Percentiles rank a stretch among this genome's conserved stretches.
Evolutionary conservation across 2,329 filamentous ascomycete genomes (phyloP).

Genomic region (Lasiodiplodia citricola): DNA sequence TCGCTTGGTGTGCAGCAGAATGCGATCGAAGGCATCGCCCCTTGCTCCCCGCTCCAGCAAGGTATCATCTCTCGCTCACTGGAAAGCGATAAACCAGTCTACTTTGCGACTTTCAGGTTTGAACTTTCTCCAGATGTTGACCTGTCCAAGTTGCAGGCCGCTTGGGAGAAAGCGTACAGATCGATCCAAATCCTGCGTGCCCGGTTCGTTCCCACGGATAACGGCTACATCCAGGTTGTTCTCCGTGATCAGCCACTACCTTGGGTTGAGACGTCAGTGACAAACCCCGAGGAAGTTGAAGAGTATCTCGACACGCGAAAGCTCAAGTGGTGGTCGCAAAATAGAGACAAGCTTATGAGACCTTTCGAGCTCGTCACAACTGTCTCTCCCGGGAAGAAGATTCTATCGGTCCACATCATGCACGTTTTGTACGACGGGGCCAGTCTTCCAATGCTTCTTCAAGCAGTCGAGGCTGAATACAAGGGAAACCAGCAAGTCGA

Average conservation of each 20-base stretch:
- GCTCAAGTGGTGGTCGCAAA: conserved; percentile 60
- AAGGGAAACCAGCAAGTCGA: conserved; percentile 33
- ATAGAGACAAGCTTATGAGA: conserved; percentile 53
- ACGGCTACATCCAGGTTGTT: conserved; percentile 78
- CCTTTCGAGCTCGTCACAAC: conserved; percentile 61
- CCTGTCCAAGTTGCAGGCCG: conserved; percentile 54
- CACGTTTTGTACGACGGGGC: conserved; percentile 87
- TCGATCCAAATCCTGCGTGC: conserved; percentile 72
- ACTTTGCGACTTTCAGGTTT: conserved; percentile 79
- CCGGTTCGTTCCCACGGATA: conserved; percentile 71
- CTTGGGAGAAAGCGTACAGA: conserved; percentile 63
- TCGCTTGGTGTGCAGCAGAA: conserved; percentile 56
- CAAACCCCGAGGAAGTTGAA: conserved; percentile 40
- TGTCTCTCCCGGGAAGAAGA: conserved; percentile 33
- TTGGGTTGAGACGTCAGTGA: conserved; percentile 51
- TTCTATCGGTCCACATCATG: conserved; percentile 73
- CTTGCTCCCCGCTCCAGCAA: conserved; percentile 85
- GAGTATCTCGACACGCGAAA: conserved; percentile 45
- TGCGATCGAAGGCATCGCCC: conserved; percentile 74
- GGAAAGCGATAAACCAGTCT: conserved; percentile 62
- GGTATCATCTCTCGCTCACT: conserved; percentile 79
- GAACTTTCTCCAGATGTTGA: conserved; percentile 55
- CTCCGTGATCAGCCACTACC: conserved; percentile 50
- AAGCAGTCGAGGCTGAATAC: conserved; percentile 63
- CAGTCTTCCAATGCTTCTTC: conserved; percentile 72